Base-by-base conservation (phyloP, 2,329 filamentous ascomycete genomes). In the Moelleriella libera region DNA sequence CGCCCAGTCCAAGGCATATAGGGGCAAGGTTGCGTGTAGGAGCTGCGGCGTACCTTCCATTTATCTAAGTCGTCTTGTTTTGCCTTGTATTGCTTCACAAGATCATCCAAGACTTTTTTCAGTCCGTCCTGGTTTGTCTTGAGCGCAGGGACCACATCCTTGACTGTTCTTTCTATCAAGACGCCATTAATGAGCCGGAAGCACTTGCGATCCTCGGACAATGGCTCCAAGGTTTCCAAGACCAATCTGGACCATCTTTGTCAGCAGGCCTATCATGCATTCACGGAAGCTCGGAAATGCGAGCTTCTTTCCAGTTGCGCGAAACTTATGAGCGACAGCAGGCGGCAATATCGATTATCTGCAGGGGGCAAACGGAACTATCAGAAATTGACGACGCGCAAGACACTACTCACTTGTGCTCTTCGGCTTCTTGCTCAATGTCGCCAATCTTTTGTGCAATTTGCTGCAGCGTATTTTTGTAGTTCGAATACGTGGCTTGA, bases 121-220 rank as follows among this genome's bases (percentile, higher is more conserved):
- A 98, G 64, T 2, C 92, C 90, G 53, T 97, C 90, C 30, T 88
- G 85, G 63, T 98, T 97, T 21, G 88, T 97, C 69, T 88, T 83
- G 51, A 98, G 74, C 30, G 88, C 85, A 5, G 92, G 92, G 48
- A 94, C 74, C 10, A 98, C 87, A 64, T 97, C 92, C 65, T 88
- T 76, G 55, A 98, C 87, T 12, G 90, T 97, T 56, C 89, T 78
- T 71, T 98, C 92, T 47, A 95, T 87, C 49, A 98, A 71, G 29
- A 97, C 89, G 43, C 92, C 92, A 65, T 98, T 97, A 65, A 98
- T 94, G 78, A 98, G 88, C 57, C 92, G 89, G 69, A 97, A 98
- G 69, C 90, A 97, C 71, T 96, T 98, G 59, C 92, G 85, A 55
- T 94, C 85, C 53, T 74, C 76, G 1, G 86, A 75, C 29, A 97